A percentile compares a stretch with the other conserved stretches of the same genome.
Conservation (phyloP, 2,329 filamentous ascomycete genomes). For the Colletotrichum sp. region DNA sequence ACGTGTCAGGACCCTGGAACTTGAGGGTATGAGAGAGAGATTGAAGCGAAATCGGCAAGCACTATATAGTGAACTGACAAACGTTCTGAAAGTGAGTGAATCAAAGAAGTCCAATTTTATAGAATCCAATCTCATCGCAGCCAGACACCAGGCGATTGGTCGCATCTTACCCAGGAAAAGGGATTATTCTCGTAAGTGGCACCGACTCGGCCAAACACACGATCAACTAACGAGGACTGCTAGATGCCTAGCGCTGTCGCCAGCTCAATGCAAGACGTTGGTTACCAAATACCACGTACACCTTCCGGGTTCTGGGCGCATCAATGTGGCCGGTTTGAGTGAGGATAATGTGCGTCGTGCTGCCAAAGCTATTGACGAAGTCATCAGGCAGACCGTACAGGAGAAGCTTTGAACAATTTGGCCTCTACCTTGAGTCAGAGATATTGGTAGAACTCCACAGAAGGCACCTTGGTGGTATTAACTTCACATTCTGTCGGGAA, state of each 20-base stretch:
- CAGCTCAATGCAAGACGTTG: background rate
- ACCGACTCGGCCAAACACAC: too few species aligned
- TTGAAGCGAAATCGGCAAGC: background rate
- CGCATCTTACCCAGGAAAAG: background rate
- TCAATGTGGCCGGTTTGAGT: conserved; percentile 4
- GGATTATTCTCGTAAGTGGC: conserved; percentile 9
- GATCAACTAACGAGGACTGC: background rate
- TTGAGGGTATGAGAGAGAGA: background rate
- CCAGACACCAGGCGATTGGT: conserved; percentile 13
- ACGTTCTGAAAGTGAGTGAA: background rate
- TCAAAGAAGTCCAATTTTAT: background rate
- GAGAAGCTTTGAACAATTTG: background rate
- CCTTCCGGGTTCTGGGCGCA: background rate
- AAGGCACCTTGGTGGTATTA: background rate
- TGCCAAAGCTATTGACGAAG: background rate
- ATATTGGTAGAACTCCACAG: background rate
- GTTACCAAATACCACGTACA: background rate
- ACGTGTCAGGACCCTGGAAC: background rate
- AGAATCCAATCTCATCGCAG: background rate
- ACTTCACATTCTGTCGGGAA: background rate
- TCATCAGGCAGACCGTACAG: background rate
- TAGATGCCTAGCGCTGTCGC: background rate
- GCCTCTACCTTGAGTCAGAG: background rate
- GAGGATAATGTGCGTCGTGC: background rate
- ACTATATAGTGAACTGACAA: background rate